These are phyloP conservation scores for Ustilago shanxiensis DNA, from an alignment of 1,284 basidiomycete species.

Conservation along the genomic window DNA sequence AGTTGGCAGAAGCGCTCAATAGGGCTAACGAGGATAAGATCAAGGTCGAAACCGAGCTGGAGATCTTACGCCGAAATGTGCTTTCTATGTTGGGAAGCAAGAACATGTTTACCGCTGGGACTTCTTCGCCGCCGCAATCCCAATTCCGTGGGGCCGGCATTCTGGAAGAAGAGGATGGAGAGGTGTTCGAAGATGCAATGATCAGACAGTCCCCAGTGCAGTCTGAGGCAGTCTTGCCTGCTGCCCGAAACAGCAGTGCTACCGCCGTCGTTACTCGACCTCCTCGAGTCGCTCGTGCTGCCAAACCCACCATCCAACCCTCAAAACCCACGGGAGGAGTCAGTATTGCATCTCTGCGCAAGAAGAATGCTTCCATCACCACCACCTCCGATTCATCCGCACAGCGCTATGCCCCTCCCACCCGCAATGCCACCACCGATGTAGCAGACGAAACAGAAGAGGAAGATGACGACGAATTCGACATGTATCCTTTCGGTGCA, in stretches of 20 bases:
- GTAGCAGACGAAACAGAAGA: slow-evolving; percentile 9
- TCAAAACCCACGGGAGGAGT: slow-evolving; percentile 26
- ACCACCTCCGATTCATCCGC: neutral
- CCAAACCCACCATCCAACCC: neutral
- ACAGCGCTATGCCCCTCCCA: slow-evolving; percentile 25
- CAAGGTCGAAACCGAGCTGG: slow-evolving; percentile 32
- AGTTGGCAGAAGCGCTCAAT: slow-evolving; percentile 25
- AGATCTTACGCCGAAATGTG: slow-evolving; percentile 32
- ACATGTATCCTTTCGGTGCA: slow-evolving; percentile 17
- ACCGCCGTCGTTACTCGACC: slow-evolving; percentile 6
- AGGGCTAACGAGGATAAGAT: slow-evolving; percentile 24
- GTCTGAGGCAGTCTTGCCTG: neutral
- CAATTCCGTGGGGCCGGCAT: neutral
- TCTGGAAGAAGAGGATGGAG: slow-evolving; percentile 4
- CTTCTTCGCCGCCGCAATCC: neutral
- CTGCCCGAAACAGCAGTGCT: neutral
- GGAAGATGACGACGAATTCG: slow-evolving; percentile 31
- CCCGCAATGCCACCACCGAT: neutral
- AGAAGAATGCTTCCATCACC: slow-evolving; percentile 8
- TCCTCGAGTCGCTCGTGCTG: slow-evolving; percentile 1
- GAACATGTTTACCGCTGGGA: slow-evolving; percentile 10
- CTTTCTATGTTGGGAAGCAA: slow-evolving; percentile 32
- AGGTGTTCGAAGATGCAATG: neutral
- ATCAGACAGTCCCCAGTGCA: neutral
- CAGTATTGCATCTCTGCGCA: slow-evolving; percentile 48